Base-by-base conservation (phyloP, 164 flowering plant species). In the Nymphaea colorata region DNA sequence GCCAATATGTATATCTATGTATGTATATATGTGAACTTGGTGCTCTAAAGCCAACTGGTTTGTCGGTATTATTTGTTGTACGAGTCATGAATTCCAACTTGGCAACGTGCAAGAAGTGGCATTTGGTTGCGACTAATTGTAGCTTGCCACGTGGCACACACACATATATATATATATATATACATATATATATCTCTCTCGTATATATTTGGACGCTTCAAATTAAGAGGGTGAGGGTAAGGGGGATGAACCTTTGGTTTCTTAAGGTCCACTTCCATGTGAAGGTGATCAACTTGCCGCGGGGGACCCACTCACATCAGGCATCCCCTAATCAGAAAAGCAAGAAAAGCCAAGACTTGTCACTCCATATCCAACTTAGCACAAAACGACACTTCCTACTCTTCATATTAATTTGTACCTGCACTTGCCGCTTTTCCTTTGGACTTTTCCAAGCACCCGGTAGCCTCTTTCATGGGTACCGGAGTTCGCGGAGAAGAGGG, bases 161-260 rank as follows among this genome's bases (percentile, higher is more conserved):
- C n/a, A n/a, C n/a, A n/a, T n/a, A n/a, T n/a, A n/a, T 25, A 1
- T 25, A 25, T 25, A 25, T 25, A 25, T 25, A n/a, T 25, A 25
- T 25, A 25, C 1, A 25, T 25, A 25, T 25, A 25, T 25, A 25
- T 25, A 25, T 25, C 36, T 25, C 36, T 25, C 36, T 25, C 55
- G 3, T 2, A 5, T 45, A 45, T 45, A 45, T 45, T 47, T 47
- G 55, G 55, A 47, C 55, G 7, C 55, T 47, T 47, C 55, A 47
- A 7, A 47, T 47, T 47, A 47, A 47, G 55, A 47, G 55, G 55
- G 11, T 47, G 36, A 81, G 70, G 68, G 76, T 73, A 76, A 89
- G 92, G 89, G 91, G 88, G 86, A 85, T 85, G 90, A 76, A 89
- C 83, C 81, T 76, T 64, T 74, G 61, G 57, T 68, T 3, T 44